phyloP scores from a whole-genome alignment of 257 asterid species.

The Euphrasia confusa region DNA sequence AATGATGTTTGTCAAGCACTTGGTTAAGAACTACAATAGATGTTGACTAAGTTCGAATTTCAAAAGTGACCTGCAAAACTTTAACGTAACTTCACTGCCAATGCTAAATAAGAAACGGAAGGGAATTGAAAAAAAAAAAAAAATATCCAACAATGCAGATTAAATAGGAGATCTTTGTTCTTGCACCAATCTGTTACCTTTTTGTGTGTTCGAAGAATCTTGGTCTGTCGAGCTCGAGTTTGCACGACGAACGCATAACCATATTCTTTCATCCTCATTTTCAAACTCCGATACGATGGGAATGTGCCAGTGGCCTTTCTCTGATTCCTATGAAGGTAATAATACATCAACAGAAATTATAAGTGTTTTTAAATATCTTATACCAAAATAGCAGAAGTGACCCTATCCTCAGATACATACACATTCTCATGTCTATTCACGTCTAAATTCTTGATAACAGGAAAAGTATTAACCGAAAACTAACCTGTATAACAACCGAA shows the following conservation, averaged over 20 bases:
- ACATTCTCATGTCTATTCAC: neutral
- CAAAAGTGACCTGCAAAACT: neutral
- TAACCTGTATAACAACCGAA: conserved; percentile 82
- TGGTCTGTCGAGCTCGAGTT: conserved; percentile 26
- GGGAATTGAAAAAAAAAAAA: neutral
- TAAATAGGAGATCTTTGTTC: conserved; percentile 6
- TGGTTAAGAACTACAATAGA: neutral
- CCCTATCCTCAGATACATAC: neutral
- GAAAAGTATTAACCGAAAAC: conserved; percentile 15
- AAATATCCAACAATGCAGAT: neutral
- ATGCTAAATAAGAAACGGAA: neutral
- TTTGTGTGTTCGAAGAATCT: conserved; percentile 29
- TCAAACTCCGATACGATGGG: conserved; percentile 58
- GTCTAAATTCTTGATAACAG: neutral
- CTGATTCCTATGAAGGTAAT: conserved; percentile 54
- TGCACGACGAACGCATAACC: conserved; percentile 69
- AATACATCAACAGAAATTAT: conserved; percentile 18
- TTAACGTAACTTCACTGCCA: conserved; percentile 6
- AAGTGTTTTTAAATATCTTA: neutral
- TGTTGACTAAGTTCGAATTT: neutral
- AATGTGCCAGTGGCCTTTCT: conserved; percentile 85
- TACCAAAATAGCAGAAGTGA: neutral
- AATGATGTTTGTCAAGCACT: neutral
- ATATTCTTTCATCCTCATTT: conserved; percentile 54
- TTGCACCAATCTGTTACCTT: conserved; percentile 32